phyloP scores from a whole-genome alignment of 2,329 filamentous ascomycete species.

The Phialophora macrospora region DNA sequence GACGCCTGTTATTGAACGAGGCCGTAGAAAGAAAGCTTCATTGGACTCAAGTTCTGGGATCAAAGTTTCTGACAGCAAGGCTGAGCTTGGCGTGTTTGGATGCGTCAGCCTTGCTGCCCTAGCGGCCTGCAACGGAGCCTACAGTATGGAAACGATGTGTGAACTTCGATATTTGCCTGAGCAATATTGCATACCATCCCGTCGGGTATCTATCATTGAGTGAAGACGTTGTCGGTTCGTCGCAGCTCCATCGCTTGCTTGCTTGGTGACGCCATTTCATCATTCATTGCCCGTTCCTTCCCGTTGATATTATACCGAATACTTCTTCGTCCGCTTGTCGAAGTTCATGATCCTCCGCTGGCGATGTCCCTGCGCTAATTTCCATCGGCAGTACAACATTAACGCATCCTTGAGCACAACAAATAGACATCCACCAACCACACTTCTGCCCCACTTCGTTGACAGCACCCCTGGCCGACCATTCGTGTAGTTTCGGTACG shows the following conservation, averaged over 20 bases:
- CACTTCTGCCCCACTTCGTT: slow-evolving; percentile 83
- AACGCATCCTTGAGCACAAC: slow-evolving; percentile 77
- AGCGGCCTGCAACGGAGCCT: neutral
- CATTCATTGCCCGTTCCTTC: neutral
- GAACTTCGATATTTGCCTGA: neutral
- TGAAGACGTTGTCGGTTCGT: slow-evolving; percentile 6
- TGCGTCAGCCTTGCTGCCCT: slow-evolving; percentile 4
- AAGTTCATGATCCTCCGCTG: slow-evolving; percentile 55
- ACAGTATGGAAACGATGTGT: neutral
- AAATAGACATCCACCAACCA: slow-evolving; percentile 86
- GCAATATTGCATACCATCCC: neutral
- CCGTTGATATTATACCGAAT: slow-evolving; percentile 24
- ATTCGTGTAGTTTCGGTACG: slow-evolving; percentile 46
- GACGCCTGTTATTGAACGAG: neutral
- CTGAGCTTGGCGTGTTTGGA: slow-evolving; percentile 28
- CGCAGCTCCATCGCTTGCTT: neutral
- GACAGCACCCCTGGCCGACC: slow-evolving; percentile 72
- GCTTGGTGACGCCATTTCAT: slow-evolving; percentile 1
- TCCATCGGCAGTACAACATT: slow-evolving; percentile 62
- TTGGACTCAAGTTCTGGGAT: neutral
- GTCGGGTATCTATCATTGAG: slow-evolving; percentile 24
- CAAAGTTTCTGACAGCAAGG: slow-evolving; percentile 20
- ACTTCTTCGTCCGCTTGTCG: slow-evolving; percentile 49
- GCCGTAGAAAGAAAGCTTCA: neutral
- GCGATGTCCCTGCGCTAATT: slow-evolving; percentile 53